Base-by-base conservation (phyloP, 495 filamentous ascomycete genomes). In the Penicillium pulvis region DNA sequence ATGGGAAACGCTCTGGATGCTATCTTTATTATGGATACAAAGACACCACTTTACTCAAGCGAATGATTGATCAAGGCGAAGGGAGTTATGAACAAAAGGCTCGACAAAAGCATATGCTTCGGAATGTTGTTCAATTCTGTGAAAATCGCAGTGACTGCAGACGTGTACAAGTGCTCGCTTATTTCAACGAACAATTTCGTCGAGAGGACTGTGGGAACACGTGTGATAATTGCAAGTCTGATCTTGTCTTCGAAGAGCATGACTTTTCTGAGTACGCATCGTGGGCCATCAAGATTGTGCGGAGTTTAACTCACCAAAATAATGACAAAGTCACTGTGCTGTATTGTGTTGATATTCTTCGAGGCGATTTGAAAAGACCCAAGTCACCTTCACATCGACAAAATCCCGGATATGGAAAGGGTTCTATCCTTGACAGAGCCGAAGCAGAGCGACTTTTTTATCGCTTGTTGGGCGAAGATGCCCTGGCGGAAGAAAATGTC, bases 181-280 rank as follows among this genome's bases (percentile, higher is more conserved):
- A 99, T 69, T 99, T 99, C 73, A 90, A 87, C 36, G 95, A 99
- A 70, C 69, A 76, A 5, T 98, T 97, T 66, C 76, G 81, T 9
- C 77, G 78, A 42, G 81, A 87, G 11, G 76, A 90, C 41, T 99
- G 94, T 71, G 79, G 84, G 24, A 69, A 74, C 33, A 80, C 79
- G 9, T 99, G 94, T 73, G 94, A 98, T 66, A 97, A 95, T 60
- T 98, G 94, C 79, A 83, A 77, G 43, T 89, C 87, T 2, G 85
- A 81, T 48, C 78, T 69, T 58, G 75, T 79, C 3, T 92, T 89
- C 66, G 85, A 92, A 60, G 71, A 77, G 17, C 79, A 82, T 51
- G 92, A 98, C 72, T 87, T 90, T 53, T 90, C 88, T 24, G 71
- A 85, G n/a, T 80, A 88, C 65, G 94, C 93, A 12, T 70, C 80